Evolutionary conservation across 163 green algal species (phyloP).

Genomic region (Coccomyxa subellipsoidea): DNA sequence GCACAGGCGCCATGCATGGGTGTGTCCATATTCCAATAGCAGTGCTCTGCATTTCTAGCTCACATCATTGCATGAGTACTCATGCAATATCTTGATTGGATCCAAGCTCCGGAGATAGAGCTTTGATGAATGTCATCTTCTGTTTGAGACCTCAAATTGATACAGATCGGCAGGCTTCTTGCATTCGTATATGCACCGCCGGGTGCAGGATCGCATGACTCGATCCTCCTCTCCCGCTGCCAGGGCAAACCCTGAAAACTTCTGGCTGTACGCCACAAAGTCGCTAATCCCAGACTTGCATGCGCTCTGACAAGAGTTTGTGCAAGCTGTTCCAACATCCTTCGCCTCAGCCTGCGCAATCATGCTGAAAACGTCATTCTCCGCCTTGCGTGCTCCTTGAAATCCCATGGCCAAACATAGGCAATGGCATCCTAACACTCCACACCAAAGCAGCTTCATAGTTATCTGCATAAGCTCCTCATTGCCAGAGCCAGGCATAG

Average conservation of each 20-base stretch:
- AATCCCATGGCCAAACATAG: no score
- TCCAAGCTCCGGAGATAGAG: no score
- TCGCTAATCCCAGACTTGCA: neutral
- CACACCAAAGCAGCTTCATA: no score
- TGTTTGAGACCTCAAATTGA: neutral
- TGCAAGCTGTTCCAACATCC: neutral
- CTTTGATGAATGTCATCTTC: neutral
- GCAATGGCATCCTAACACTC: no score
- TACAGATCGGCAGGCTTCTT: slow-evolving; percentile 3
- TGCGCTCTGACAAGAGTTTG: neutral
- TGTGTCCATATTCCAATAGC: no score
- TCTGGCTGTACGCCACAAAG: neutral
- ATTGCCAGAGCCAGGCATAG: no score
- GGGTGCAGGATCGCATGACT: neutral
- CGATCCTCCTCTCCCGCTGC: neutral
- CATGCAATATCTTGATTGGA: no score
- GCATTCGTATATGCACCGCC: neutral
- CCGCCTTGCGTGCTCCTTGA: no score
- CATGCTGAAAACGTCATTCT: neutral
- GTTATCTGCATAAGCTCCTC: no score
- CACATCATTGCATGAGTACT: no score
- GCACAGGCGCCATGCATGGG: no score
- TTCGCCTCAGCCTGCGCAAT: neutral
- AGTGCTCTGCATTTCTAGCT: neutral
- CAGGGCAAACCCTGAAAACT: neutral